A percentile compares a stretch with the other conserved stretches of the same genome.
Conservation (phyloP, 1,139 yeast species). For the Candida buenavistaensis region DNA sequence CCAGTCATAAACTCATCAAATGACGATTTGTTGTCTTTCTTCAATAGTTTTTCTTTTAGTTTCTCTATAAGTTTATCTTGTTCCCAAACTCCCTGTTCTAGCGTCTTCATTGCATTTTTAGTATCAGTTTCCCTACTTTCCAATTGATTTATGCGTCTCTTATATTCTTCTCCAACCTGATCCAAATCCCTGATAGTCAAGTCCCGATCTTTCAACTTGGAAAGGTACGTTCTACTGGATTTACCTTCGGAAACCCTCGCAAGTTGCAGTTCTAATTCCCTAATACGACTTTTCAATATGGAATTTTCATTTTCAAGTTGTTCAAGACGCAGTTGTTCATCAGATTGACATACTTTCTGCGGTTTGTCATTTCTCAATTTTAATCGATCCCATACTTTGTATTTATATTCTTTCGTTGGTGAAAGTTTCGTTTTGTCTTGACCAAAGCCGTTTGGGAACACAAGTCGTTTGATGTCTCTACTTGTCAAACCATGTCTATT, state of each 20-base stretch:
- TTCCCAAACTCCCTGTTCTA: constrained; percentile 13
- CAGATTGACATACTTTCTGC: too few relatives aligned
- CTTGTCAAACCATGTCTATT: constrained; percentile 24
- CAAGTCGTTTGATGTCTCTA: constrained; percentile 12
- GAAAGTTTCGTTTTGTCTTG: not conserved
- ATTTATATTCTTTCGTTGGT: constrained; percentile 1
- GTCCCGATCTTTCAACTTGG: constrained; percentile 22
- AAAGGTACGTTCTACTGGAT: constrained; percentile 4
- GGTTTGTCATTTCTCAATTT: constrained; percentile 7
- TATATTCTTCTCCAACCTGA: constrained; percentile 24
- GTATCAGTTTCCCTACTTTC: constrained; percentile 17
- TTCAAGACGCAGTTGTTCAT: constrained; percentile 14
- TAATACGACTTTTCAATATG: constrained; percentile 21
- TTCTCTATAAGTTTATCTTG: constrained; percentile 25
- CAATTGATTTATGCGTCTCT: constrained; percentile 19
- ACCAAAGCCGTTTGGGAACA: not conserved
- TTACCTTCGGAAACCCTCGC: constrained; percentile 7
- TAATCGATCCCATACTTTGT: constrained; percentile 6
- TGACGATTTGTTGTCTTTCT: not conserved
- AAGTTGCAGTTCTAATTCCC: constrained; percentile 22
- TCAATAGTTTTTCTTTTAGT: constrained; percentile 20
- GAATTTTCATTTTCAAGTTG: constrained; percentile 21
- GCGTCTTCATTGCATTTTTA: constrained; percentile 19
- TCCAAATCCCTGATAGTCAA: constrained; percentile 22
- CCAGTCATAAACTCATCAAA: constrained; percentile 21